Evolutionary conservation across 2,329 filamentous ascomycete genomes (phyloP).

Genomic region (Polytolypa hystricis): DNA sequence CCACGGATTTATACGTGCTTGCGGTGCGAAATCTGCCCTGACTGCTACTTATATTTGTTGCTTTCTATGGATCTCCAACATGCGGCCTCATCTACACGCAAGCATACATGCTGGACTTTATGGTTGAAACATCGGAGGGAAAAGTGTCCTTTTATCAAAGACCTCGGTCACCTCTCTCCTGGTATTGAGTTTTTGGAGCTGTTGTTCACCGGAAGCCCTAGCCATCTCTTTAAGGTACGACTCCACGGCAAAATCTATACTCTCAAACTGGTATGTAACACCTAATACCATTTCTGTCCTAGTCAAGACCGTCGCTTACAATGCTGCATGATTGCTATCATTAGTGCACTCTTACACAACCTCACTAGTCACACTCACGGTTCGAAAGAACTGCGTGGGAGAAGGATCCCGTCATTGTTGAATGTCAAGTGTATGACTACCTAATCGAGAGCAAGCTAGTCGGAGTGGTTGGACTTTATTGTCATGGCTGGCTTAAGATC

Average conservation of each 20-base stretch:
- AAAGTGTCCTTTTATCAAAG: conserved; percentile 4
- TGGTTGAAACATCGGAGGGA: conserved; percentile 5
- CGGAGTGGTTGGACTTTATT: conserved; percentile 3
- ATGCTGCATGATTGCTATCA: not conserved
- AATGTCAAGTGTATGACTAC: conserved; percentile 9
- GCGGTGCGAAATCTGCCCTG: not conserved
- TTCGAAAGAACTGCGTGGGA: conserved; percentile 6
- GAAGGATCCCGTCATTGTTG: conserved; percentile 9
- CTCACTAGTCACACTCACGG: conserved; percentile 4
- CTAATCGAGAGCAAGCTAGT: conserved; percentile 6
- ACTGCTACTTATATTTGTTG: conserved; percentile 1
- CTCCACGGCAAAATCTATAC: conserved; percentile 5
- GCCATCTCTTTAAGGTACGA: conserved; percentile 3
- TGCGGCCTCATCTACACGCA: not conserved
- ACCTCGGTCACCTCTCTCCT: not conserved
- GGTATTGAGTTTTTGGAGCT: conserved; percentile 5
- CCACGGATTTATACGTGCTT: conserved; percentile 1
- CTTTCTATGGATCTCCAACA: conserved; percentile 1
- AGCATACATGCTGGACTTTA: conserved; percentile 6
- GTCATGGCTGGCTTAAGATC: conserved; percentile 4
- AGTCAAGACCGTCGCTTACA: not conserved
- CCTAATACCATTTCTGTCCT: not conserved
- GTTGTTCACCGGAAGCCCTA: conserved; percentile 2
- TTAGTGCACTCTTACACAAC: conserved; percentile 4
- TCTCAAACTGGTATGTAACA: conserved; percentile 4